A percentile compares a stretch with the other conserved stretches of the same genome.
Conservation (phyloP, 768 basidiomycete species). For the Auriscalpium orientale region DNA sequence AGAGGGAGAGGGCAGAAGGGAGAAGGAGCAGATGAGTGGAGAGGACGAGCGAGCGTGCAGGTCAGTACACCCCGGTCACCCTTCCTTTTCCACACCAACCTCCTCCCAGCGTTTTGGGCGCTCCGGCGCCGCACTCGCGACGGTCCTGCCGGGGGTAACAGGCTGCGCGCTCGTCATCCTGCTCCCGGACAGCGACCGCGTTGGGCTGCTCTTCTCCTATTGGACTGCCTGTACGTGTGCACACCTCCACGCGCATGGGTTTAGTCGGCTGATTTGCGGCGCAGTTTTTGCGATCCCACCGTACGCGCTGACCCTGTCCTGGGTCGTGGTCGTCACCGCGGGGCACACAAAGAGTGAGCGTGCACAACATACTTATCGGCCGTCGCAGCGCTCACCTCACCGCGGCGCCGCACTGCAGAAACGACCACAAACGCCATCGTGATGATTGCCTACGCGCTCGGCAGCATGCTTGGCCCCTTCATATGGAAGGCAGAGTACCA, state of each 20-base stretch:
- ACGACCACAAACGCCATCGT: constrained; percentile 75
- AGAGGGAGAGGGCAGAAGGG: too few relatives aligned
- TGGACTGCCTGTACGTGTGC: constrained; percentile 57
- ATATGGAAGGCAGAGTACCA: constrained; percentile 71
- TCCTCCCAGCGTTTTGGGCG: constrained; percentile 46
- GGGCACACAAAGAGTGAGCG: constrained; percentile 76
- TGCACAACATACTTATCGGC: not conserved
- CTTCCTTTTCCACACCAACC: too few relatives aligned
- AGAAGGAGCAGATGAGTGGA: too few relatives aligned
- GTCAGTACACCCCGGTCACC: too few relatives aligned
- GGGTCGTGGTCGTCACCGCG: constrained; percentile 56
- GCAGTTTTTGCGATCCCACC: constrained; percentile 58
- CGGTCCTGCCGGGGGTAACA: constrained; percentile 63
- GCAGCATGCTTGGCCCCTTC: constrained; percentile 67
- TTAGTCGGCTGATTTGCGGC: too few relatives aligned
- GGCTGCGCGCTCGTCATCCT: constrained; percentile 62
- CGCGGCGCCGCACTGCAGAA: not conserved
- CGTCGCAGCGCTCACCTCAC: not conserved
- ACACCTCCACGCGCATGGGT: not conserved
- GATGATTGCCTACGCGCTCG: constrained; percentile 65
- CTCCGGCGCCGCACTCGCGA: constrained; percentile 51
- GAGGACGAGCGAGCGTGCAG: too few relatives aligned
- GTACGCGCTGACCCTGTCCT: constrained; percentile 62
- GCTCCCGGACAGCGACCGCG: constrained; percentile 52
- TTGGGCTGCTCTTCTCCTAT: constrained; percentile 68